These are phyloP conservation scores for Fraxinus floribunda DNA, from an alignment of 305 asterid species.

Conservation along the genomic window DNA sequence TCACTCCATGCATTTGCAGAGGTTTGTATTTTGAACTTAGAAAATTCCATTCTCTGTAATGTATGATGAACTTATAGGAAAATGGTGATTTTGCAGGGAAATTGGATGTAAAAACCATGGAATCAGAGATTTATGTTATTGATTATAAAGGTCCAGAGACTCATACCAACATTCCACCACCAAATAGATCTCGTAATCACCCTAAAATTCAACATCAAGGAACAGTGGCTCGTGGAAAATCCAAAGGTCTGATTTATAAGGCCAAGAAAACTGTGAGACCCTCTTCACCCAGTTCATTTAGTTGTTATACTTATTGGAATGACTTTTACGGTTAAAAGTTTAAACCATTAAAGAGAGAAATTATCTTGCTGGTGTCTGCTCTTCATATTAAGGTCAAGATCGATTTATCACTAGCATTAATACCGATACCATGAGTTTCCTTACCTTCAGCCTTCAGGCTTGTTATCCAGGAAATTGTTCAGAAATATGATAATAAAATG, in stretches of 20 bases:
- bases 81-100: conserved; percentile 1
- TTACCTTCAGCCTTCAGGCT: neutral
- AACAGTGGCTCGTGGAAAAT: conserved; percentile 7
- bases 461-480: neutral
- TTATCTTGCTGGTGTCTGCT: neutral
- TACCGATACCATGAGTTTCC: neutral
- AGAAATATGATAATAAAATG: neutral
- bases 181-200: conserved; percentile 17
- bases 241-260: conserved; percentile 18
- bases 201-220: conserved; percentile 23
- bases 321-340: neutral
- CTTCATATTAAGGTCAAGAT: neutral
- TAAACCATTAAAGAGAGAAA: neutral
- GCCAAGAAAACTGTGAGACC: conserved; percentile 1
- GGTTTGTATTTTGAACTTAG: neutral
- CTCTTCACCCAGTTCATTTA: neutral
- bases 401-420: neutral
- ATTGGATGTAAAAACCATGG: conserved; percentile 4
- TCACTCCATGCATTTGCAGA: neutral
- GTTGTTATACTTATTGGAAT: neutral
- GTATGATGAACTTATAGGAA: neutral
- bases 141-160: conserved; percentile 44
- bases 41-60: neutral
- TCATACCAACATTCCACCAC: conserved; percentile 36
- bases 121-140: conserved; percentile 24